Evolutionary conservation across 1,139 yeast species (phyloP), one percentile per base, ranked within the genome.

Genomic region (Lodderomyces jiufengensis): DNA sequence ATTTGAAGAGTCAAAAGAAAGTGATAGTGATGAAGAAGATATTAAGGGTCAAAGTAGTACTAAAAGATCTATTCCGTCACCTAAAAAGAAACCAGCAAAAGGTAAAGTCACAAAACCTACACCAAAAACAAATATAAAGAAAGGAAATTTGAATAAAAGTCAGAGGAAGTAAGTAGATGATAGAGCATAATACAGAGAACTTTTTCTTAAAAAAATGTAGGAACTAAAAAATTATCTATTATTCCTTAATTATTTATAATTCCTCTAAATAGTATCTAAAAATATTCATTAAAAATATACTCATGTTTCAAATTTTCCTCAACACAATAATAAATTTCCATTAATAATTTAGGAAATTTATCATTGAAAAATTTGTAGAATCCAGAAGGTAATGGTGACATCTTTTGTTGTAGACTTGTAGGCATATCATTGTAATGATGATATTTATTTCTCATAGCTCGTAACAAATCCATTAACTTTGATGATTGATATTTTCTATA

Each of bases 361-460:
- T 60, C 55, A 33, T 78, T 77, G 59, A 87, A 92, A 55, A 84
- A 92, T 33, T 65, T 60, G 58, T 87, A 83, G 55, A 85, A 92
- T 2, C 95, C 95, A 38, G 77, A 78, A 0, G 97, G 97, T 23
- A 86, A 62, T 0, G 94, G 84, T 15, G 86, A 82, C 79, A 92
- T 84, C 39, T 76, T 45, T 49, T 57, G 22, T 65, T 75, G 61
- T 37, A 90, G 63, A 14, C 64, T 70, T 5, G 64, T 69, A 1
- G 97, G 95, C 58, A 90, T 64, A 53, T 94, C 98, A 59, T 87
- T 87, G 57, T 76, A 92, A 58, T 92, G 99, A 56, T 87, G 96
- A 54, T 84, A 80, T 57, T 92, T 92, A 64, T 92, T 92, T 48
- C 99, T 71, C 49, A 92, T 64, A 0, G 97, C 97, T 43, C 99